Conservation (phyloP, 345 rosid genomes). For the Combretum micranthum region DNA sequence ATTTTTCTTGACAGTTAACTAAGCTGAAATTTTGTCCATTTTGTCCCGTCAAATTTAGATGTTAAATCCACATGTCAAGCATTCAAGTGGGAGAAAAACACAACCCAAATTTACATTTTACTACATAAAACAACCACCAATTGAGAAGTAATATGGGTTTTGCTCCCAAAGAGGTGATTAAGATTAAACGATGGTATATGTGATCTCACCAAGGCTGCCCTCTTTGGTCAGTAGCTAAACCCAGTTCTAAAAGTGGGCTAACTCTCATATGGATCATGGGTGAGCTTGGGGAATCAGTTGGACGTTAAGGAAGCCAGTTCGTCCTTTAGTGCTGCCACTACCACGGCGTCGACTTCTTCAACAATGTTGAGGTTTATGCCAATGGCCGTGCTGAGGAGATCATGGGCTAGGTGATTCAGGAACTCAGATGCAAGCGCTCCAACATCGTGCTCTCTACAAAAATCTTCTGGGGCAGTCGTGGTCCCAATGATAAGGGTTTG, state of each 20-base stretch:
- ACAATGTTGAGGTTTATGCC: conserved; percentile 97
- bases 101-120: too few species aligned
- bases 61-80: too few species aligned
- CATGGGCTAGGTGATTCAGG: conserved; percentile 96
- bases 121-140: too few species aligned
- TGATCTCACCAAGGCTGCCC: too few species aligned
- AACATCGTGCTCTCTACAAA: conserved; percentile 87
- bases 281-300: conserved; percentile 91
- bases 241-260: conserved; percentile 88
- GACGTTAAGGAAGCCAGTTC: conserved; percentile 94
- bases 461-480: conserved; percentile 98
- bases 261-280: conserved; percentile 92
- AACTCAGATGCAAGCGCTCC: conserved; percentile 94
- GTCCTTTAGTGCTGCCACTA: conserved; percentile 86
- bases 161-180: too few species aligned
- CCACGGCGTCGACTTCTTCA: conserved; percentile 93
- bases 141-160: too few species aligned
- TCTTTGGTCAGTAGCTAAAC: too few species aligned
- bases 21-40: too few species aligned
- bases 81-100: too few species aligned
- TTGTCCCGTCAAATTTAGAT: too few species aligned
- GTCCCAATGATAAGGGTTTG: conserved; percentile 90
- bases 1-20: too few species aligned
- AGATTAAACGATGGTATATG: too few species aligned
- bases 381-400: conserved; percentile 97